Evolutionary conservation across 176 grass and related monocot genomes (phyloP).

Genomic region (Tillandsia leiboldiana): DNA sequence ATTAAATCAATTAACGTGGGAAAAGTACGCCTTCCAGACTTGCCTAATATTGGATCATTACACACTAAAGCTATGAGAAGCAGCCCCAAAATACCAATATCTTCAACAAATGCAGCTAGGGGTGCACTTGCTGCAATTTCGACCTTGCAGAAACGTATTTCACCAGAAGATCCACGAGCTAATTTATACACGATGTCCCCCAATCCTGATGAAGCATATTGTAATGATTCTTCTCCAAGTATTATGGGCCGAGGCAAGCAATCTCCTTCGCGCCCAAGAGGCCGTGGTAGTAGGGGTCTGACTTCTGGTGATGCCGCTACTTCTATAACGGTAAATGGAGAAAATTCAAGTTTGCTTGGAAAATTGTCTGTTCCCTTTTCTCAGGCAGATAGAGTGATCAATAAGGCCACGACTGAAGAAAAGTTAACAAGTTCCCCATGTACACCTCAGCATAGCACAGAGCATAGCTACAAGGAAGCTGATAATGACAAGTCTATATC

Average conservation of each 20-base stretch:
- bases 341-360: slow-evolving; percentile 1
- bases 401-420: slow-evolving; percentile 17
- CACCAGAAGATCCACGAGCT: slow-evolving; percentile 13
- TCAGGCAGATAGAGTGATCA: slow-evolving; percentile 19
- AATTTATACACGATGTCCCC: slow-evolving; percentile 16
- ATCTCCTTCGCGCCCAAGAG: slow-evolving; percentile 2
- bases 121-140: slow-evolving; percentile 23
- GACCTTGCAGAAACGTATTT: slow-evolving; percentile 24
- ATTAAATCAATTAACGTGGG: slow-evolving; percentile 25
- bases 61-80: slow-evolving; percentile 6
- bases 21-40: slow-evolving; percentile 26
- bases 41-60: slow-evolving; percentile 9
- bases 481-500: slow-evolving; percentile 21
- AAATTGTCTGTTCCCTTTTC: slow-evolving; percentile 19
- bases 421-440: slow-evolving; percentile 8
- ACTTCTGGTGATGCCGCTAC: slow-evolving; percentile 11
- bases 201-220: slow-evolving; percentile 20
- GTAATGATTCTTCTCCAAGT: slow-evolving; percentile 19
- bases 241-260: background rate
- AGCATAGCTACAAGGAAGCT: slow-evolving; percentile 8
- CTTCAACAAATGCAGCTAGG: slow-evolving; percentile 14
- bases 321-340: background rate
- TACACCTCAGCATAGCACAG: slow-evolving; percentile 3
- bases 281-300: slow-evolving; percentile 11
- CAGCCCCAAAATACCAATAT: slow-evolving; percentile 15